These are phyloP conservation scores for Fusarium euwallaceae DNA, from an alignment of 2,329 filamentous ascomycete species.

Conservation along the genomic window DNA sequence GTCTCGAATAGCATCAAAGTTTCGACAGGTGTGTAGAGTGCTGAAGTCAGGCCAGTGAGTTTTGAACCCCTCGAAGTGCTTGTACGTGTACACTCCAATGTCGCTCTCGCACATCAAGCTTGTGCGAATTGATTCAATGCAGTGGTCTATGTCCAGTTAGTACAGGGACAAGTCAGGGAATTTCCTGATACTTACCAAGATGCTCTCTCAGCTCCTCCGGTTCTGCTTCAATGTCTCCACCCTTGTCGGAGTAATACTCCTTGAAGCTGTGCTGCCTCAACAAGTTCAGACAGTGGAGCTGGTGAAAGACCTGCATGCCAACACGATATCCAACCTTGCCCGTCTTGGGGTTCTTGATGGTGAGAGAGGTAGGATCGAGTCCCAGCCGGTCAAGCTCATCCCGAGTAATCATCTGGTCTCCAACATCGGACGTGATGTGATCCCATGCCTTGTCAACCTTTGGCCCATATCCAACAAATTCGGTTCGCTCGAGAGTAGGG, in stretches of 20 bases:
- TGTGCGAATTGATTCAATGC: slow-evolving; percentile 58
- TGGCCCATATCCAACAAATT: slow-evolving; percentile 67
- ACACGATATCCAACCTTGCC: slow-evolving; percentile 71
- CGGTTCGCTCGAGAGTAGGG: slow-evolving; percentile 58
- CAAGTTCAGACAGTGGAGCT: slow-evolving; percentile 64
- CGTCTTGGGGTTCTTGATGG: slow-evolving; percentile 67
- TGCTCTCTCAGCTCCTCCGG: slow-evolving; percentile 34
- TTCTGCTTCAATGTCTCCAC: slow-evolving; percentile 62
- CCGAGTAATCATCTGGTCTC: slow-evolving; percentile 70
- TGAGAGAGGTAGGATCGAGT: slow-evolving; percentile 66
- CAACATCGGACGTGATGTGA: slow-evolving; percentile 63
- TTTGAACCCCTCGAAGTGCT: slow-evolving; percentile 60
- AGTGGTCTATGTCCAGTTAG: slow-evolving; percentile 30
- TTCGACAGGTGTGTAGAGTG: slow-evolving; percentile 66
- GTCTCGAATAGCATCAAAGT: slow-evolving; percentile 64
- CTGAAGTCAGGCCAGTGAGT: slow-evolving; percentile 69
- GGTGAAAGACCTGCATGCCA: slow-evolving; percentile 70
- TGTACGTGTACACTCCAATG: slow-evolving; percentile 67
- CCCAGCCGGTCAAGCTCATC: slow-evolving; percentile 66
- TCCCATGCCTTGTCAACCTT: slow-evolving; percentile 71
- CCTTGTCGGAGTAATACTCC: slow-evolving; percentile 62
- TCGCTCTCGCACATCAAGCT: slow-evolving; percentile 69
- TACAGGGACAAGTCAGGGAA: fast-evolving
- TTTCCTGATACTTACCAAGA: slow-evolving; percentile 17
- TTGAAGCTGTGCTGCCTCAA: slow-evolving; percentile 62